Evolutionary conservation across 1,284 basidiomycete genomes (phyloP), one percentile per base, ranked within the genome.

Genomic region (Cryptococcus sp.): DNA sequence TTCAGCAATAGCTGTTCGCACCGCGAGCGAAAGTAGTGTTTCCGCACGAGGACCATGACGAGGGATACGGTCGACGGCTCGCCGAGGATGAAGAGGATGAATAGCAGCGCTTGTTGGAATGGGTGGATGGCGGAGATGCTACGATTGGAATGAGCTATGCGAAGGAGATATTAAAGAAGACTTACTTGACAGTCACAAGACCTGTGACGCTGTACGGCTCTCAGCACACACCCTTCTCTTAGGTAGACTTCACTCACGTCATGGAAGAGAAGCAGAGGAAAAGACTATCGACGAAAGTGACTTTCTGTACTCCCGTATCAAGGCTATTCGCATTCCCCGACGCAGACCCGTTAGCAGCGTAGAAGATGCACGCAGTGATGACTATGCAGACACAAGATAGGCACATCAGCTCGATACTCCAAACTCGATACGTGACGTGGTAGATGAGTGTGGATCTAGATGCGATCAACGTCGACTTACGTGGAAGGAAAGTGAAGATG

Each of bases 41-140:
- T 71, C 19, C 73, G 62, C 16, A 69, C 63, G n/a, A 70, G 58
- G 39, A 73, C 71, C 66, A 73, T 73, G 48, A 73, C 47, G 15
- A 68, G 61, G 20, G 65, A 66, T 40, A 72, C 65, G 38, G 72
- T 56, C 1, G 67, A 61, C 48, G 58, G 61, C 57, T 75, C 73
- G 46, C 73, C 73, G 5, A 69, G 30, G 57, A 71, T 58, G 53
- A 72, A 69, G 19, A 75, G 67, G 61, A 72, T n/a, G 52, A 71
- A 62, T 47, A 75, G 62, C 51, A 72, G 51, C 46, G 68, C 63
- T 55, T 75, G 72, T 46, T 75, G 73, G 48, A 69, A 65, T 16
- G 73, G 67, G 27, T 64, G 62, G 1, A 67, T 47, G 6, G 70
- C 66, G 15, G 69, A 70, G 4, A 75, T 17, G 48, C 72, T 75